Evolutionary conservation across 2,329 filamentous ascomycete species (phyloP).

Genomic region (Tympanopsis confertula): DNA sequence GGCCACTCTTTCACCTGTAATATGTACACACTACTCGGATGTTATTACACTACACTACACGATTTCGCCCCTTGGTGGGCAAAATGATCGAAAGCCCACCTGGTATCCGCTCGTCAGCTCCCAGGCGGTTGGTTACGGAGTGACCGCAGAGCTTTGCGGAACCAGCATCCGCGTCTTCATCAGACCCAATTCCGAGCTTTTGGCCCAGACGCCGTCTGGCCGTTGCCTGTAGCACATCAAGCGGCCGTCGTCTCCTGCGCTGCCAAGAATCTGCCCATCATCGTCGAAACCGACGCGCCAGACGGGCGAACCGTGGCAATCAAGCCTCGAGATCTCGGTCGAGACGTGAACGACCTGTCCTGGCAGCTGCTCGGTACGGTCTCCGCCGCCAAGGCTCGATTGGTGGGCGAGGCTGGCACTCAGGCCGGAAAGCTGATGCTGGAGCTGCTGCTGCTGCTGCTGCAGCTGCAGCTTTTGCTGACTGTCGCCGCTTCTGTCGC

Average conservation of each 20-base stretch:
- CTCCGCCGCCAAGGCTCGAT: conserved; percentile 31
- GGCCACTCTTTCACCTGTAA: too few species aligned
- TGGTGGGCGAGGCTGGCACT: conserved; percentile 40
- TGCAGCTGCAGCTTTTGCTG: conserved; percentile 5
- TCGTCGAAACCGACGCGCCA: conserved; percentile 66
- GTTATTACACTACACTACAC: too few species aligned
- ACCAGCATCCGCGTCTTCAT: conserved; percentile 1
- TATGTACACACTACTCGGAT: too few species aligned
- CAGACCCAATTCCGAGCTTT: conserved; percentile 39
- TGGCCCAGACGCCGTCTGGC: conserved; percentile 43
- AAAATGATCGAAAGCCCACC: too few species aligned
- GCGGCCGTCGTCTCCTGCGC: conserved; percentile 65
- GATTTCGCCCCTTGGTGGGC: too few species aligned
- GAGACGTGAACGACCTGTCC: conserved; percentile 55
- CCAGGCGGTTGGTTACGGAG: too few species aligned
- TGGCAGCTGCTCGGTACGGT: conserved; percentile 41
- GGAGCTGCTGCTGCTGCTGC: too few species aligned
- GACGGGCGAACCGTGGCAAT: conserved; percentile 57
- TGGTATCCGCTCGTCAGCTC: too few species aligned
- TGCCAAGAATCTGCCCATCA: conserved; percentile 61
- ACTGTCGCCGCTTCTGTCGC: conserved; percentile 13
- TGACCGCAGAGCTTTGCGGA: too few species aligned
- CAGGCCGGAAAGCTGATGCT: conserved; percentile 21
- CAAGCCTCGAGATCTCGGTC: conserved; percentile 54
- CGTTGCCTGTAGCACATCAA: conserved; percentile 49